Conservation (phyloP, 75 land plant genomes). For the Chamaecyparis obtusa region DNA sequence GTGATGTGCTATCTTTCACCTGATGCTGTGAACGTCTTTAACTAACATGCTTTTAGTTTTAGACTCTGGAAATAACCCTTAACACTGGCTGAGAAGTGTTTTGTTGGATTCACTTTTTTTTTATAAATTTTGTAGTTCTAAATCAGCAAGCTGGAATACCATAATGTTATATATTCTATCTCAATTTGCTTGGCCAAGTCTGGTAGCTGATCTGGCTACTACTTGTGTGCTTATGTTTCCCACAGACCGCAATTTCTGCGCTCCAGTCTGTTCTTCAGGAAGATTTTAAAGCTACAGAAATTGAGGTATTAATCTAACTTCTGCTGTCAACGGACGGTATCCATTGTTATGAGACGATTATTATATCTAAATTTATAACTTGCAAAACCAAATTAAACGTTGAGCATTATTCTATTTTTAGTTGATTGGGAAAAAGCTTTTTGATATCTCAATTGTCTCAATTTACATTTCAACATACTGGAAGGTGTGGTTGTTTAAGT, state of each 20-base stretch:
- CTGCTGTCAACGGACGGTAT: background rate
- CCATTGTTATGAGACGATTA: background rate
- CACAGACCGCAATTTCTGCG: slow-evolving; percentile 82
- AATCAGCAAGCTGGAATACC: background rate
- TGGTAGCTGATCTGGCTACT: background rate
- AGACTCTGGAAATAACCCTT: background rate
- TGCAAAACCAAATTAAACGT: background rate
- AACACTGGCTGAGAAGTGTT: background rate
- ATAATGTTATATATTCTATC: background rate
- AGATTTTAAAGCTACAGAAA: slow-evolving; percentile 89
- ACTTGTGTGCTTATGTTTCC: background rate
- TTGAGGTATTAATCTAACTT: slow-evolving; percentile 54
- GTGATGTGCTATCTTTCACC: background rate
- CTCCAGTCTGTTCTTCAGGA: slow-evolving; percentile 84
- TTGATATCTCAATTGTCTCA: background rate
- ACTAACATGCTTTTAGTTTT: background rate
- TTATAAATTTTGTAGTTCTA: background rate
- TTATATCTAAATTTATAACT: background rate
- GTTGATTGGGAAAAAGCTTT: background rate
- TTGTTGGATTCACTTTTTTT: background rate
- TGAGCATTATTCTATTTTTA: background rate
- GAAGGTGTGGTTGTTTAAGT: background rate
- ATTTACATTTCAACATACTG: background rate
- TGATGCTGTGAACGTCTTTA: background rate
- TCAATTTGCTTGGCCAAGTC: background rate